These are phyloP conservation scores for Sicyos edulis DNA, from an alignment of 306 rosid species.

Conservation along the genomic window DNA sequence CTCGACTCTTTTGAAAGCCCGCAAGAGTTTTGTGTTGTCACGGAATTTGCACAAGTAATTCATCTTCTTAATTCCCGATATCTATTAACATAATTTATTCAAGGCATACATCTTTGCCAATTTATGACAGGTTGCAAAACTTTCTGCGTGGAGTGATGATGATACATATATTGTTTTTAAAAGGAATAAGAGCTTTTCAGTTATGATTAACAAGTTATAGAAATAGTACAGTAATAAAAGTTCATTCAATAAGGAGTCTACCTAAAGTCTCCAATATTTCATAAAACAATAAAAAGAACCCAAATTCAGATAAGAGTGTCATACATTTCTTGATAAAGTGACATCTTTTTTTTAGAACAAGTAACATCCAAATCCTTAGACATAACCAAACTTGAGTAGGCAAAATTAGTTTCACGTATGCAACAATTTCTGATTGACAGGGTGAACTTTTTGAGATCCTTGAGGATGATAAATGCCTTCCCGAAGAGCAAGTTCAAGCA, in stretches of 20 bases:
- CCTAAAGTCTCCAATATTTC: neutral
- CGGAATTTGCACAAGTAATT: constrained; percentile 89
- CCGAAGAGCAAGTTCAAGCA: constrained; percentile 97
- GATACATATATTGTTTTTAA: neutral
- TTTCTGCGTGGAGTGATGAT: neutral
- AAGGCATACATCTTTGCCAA: neutral
- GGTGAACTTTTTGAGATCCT: constrained; percentile 99
- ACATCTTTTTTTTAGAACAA: neutral
- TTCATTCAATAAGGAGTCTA: neutral
- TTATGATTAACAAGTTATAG: neutral
- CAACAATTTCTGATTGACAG: constrained; percentile 30
- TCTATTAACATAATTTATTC: constrained; percentile 12
- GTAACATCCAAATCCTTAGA: neutral
- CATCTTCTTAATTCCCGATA: constrained; percentile 23
- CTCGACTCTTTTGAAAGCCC: constrained; percentile 97
- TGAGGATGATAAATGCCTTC: constrained; percentile 96
- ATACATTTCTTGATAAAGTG: neutral
- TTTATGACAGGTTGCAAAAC: neutral
- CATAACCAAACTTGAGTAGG: constrained; percentile 4
- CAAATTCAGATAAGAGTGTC: neutral
- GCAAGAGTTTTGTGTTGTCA: constrained; percentile 94
- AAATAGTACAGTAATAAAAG: neutral
- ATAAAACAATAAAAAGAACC: neutral
- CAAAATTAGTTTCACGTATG: constrained; percentile 11
- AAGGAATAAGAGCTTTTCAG: neutral